A percentile compares a stretch with the other conserved stretches of the same genome.
Conservation (phyloP, 1,139 yeast genomes). For the Dujonia santamariae region DNA sequence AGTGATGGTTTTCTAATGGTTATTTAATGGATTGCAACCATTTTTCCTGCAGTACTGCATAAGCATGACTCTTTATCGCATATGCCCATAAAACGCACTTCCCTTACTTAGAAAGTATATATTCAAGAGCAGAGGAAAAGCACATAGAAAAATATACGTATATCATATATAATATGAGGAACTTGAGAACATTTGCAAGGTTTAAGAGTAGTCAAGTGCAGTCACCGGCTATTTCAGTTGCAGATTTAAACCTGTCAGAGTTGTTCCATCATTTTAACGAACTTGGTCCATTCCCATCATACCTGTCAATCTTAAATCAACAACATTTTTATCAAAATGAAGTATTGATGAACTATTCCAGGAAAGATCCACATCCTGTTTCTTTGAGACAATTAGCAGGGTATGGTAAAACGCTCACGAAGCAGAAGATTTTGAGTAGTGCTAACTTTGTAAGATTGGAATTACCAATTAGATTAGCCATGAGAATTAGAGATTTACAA, state of each 20-base stretch:
- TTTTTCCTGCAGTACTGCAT: no score
- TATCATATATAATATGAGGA: no score
- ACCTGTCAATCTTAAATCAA: constrained; percentile 45
- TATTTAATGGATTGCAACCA: no score
- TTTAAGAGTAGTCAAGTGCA: no score
- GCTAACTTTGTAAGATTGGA: constrained; percentile 89
- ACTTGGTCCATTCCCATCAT: constrained; percentile 44
- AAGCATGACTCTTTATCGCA: no score
- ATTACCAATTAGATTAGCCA: constrained; percentile 78
- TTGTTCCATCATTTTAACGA: constrained; percentile 15
- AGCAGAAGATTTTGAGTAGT: constrained; percentile 71
- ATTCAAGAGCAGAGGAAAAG: no score
- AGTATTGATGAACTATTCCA: constrained; percentile 61
- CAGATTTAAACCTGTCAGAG: constrained; percentile 2
- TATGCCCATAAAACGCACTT: no score
- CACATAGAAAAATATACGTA: no score
- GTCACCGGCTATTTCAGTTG: no score
- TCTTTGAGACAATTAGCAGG: constrained; percentile 85
- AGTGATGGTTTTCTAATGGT: no score
- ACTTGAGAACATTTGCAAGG: no score
- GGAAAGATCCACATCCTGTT: constrained; percentile 80
- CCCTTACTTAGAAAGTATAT: no score
- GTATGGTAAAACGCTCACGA: constrained; percentile 78
- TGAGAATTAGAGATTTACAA: constrained; percentile 77
- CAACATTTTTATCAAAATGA: constrained; percentile 89